A percentile compares a stretch with the other conserved stretches of the same genome.
Evolutionary conservation across 805 yeast species (phyloP).

Genomic region (Tetrapisispora arboricola): DNA sequence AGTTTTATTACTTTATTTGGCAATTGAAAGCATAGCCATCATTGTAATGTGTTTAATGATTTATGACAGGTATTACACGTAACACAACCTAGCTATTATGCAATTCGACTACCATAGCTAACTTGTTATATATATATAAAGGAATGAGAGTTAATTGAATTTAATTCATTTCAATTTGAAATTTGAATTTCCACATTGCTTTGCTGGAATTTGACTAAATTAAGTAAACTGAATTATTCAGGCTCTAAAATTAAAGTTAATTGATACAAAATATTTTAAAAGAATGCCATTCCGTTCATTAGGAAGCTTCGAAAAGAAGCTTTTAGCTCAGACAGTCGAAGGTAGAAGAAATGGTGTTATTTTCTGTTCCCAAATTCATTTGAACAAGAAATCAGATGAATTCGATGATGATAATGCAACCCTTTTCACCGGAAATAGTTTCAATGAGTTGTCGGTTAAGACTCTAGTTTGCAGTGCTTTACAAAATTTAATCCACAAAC

Average conservation of each 20-base stretch:
- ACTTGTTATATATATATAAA: too few relatives aligned
- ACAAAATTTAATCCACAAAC: slow-evolving; percentile 13
- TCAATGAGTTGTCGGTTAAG: slow-evolving; percentile 7
- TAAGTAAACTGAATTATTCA: neutral
- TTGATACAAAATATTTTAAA: too few relatives aligned
- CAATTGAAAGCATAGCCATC: too few relatives aligned
- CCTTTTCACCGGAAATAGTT: slow-evolving; percentile 11
- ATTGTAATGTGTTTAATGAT: too few relatives aligned
- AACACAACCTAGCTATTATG: too few relatives aligned
- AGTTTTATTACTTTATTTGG: too few relatives aligned
- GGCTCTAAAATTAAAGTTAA: too few relatives aligned
- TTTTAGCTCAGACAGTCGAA: slow-evolving; percentile 16
- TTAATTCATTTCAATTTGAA: too few relatives aligned
- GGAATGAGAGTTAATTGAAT: too few relatives aligned
- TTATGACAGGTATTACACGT: too few relatives aligned
- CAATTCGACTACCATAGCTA: too few relatives aligned
- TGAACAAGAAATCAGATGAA: slow-evolving; percentile 5
- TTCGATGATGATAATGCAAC: slow-evolving; percentile 20
- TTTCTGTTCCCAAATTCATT: slow-evolving; percentile 14
- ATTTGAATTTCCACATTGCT: too few relatives aligned
- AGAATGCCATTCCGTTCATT: slow-evolving; percentile 19
- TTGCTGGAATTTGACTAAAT: neutral
- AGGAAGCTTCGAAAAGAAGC: slow-evolving; percentile 18
- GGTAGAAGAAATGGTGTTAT: slow-evolving; percentile 21
- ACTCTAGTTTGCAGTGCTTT: slow-evolving; percentile 15